Base-by-base conservation (phyloP, 768 basidiomycete genomes). In the Tulasnella sp. region DNA sequence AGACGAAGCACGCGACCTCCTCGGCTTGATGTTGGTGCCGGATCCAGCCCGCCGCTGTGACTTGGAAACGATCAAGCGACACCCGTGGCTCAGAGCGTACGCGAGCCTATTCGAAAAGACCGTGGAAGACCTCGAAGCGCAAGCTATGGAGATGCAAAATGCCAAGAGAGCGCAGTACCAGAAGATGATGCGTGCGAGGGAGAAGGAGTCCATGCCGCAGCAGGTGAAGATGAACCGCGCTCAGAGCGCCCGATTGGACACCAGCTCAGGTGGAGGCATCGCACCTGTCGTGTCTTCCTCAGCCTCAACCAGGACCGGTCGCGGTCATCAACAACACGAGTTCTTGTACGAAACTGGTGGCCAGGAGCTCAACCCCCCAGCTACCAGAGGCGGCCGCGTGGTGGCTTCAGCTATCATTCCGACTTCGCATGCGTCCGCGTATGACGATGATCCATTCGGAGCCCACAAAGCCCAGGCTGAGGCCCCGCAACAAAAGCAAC, bases 11-110 rank as follows among this genome's bases (percentile, higher is more conserved):
- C 88, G 94, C 73, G 91, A 95, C 82, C 88, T 99, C 26, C 87
- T 99, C 9, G 87, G 90, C 77, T 89, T 91, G 83, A 99, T 99
- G 96, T 92, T 99, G 78, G 96, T 98, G 3, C 94, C 96, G 10
- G 94, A 98, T 81, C 96, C 96, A 6, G 86, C 87, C 23, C 88
- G 89, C 40, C 91, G 97, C 67, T 93, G 93, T 69, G 90, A 90
- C 79, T 87, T 98, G 51, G 85, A 87, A 13, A 85, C 87, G 0
- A 91, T 99, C 81, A 98, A 97, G 94, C 86, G 84, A 16, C 98
- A 99, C 83, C 88, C 90, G 4, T 99, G 97, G 97, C 87, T 99
- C 32, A 85, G 86, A 0, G 87, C 90, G 4, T 92, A 93, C 81
- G 85, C 86, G 2, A 83, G 85, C 18, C 82, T 89, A 3, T 97